Conservation (phyloP, 768 basidiomycete species). For the Suillus subaureus region DNA sequence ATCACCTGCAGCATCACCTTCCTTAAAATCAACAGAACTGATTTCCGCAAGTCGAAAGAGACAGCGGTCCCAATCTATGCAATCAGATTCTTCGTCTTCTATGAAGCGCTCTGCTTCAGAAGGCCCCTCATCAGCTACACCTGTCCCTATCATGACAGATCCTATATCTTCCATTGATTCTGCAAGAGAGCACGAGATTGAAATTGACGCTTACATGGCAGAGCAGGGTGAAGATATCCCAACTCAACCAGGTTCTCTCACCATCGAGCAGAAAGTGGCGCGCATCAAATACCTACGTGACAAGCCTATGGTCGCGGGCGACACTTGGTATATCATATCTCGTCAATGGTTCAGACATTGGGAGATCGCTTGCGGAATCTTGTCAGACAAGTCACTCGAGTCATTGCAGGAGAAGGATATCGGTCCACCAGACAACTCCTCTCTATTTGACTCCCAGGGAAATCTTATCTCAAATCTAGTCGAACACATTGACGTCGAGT, state of each 20-base stretch:
- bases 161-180: conserved; percentile 44
- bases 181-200: conserved; percentile 51
- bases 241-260: conserved; percentile 7
- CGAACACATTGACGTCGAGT: conserved; percentile 75
- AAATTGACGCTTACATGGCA: conserved; percentile 72
- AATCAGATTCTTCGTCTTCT: conserved; percentile 74
- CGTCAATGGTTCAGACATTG: conserved; percentile 75
- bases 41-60: conserved; percentile 53
- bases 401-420: conserved; percentile 60
- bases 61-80: conserved; percentile 75
- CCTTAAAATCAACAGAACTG: conserved; percentile 40
- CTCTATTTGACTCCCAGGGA: conserved; percentile 58
- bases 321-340: conserved; percentile 80
- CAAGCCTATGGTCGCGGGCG: conserved; percentile 58
- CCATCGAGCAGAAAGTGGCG: conserved; percentile 45
- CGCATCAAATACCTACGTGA: conserved; percentile 50
- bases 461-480: conserved; percentile 44
- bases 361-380: conserved; percentile 70
- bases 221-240: conserved; percentile 49
- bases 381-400: conserved; percentile 65
- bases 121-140: conserved; percentile 49
- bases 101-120: conserved; percentile 82
- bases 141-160: conserved; percentile 28
- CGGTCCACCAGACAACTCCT: conserved; percentile 76
- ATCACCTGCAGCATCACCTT: conserved; percentile 44